phyloP scores from a whole-genome alignment of 1,284 basidiomycete genomes.

The Papiliotrema fonsecae region DNA sequence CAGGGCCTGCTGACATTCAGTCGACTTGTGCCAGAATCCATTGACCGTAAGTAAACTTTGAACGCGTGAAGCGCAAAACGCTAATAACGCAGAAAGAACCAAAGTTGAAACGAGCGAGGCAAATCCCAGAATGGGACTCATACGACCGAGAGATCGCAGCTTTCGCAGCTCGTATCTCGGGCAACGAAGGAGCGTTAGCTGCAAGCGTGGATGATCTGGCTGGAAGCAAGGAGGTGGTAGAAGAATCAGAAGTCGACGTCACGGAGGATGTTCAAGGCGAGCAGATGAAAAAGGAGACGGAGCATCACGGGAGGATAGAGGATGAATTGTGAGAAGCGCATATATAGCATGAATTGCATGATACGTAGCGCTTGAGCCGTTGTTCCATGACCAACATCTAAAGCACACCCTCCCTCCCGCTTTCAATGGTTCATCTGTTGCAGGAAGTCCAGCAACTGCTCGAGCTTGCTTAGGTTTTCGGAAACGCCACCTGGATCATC shows the following conservation, averaged over 20 bases:
- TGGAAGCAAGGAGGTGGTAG: conserved; percentile 31
- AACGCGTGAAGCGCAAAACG: too few relatives aligned
- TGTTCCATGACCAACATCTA: too few relatives aligned
- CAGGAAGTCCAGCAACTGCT: too few relatives aligned
- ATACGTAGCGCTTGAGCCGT: background rate
- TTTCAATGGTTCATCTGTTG: too few relatives aligned
- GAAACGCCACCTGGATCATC: too few relatives aligned
- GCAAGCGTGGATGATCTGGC: conserved; percentile 72
- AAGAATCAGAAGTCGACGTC: background rate
- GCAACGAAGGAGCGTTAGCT: conserved; percentile 52
- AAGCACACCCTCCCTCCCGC: too few relatives aligned
- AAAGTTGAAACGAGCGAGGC: conserved; percentile 82
- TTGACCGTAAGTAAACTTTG: conserved; percentile 61
- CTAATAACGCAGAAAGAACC: conserved; percentile 75
- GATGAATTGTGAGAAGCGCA: conserved; percentile 20
- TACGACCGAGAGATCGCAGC: conserved; percentile 62
- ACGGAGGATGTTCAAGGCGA: background rate
- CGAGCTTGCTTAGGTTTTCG: too few relatives aligned
- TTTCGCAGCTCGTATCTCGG: conserved; percentile 60
- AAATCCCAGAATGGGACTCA: conserved; percentile 95
- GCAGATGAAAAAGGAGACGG: conserved; percentile 7
- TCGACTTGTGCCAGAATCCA: conserved; percentile 89
- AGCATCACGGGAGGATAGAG: conserved; percentile 9
- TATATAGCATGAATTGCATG: background rate
- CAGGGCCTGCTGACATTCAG: conserved; percentile 51